phyloP scores from a whole-genome alignment of 2,329 filamentous ascomycete species.

The Truncatella angustata region DNA sequence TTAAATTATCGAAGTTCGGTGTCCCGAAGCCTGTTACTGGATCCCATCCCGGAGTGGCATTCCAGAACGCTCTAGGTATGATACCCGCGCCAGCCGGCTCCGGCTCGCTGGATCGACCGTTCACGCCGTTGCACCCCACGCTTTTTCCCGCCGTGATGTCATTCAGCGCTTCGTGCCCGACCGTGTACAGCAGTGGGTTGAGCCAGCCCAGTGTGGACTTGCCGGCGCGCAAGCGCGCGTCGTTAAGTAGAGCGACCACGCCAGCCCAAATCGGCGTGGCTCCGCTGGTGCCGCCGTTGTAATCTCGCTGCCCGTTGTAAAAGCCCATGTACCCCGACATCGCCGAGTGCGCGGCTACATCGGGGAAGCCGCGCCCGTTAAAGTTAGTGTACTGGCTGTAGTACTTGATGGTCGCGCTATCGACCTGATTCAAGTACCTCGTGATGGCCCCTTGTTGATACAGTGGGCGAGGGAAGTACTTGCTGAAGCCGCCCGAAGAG shows the following conservation, averaged over 20 bases:
- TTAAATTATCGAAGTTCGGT: slow-evolving; percentile 5
- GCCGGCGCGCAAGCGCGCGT: not conserved
- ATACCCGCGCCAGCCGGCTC: slow-evolving; percentile 23
- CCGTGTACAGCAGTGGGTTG: slow-evolving; percentile 9
- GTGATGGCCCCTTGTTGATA: slow-evolving; percentile 44
- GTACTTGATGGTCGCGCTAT: slow-evolving; percentile 11
- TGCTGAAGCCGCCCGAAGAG: slow-evolving; percentile 47
- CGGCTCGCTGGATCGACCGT: no score
- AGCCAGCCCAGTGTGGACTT: slow-evolving; percentile 10
- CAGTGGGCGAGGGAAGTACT: slow-evolving; percentile 43
- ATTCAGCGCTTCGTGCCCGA: slow-evolving; percentile 7
- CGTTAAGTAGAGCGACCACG: slow-evolving; percentile 19
- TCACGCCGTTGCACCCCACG: slow-evolving; percentile 20
- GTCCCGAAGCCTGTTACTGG: slow-evolving; percentile 48
- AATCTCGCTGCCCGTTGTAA: slow-evolving; percentile 16
- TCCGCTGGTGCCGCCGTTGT: slow-evolving; percentile 16
- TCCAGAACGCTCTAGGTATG: slow-evolving; percentile 25
- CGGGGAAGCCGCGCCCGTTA: slow-evolving; percentile 26
- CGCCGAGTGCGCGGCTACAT: slow-evolving; percentile 28
- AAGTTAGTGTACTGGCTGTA: slow-evolving; percentile 17
- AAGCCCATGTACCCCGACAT: no score
- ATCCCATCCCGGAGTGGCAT: slow-evolving; percentile 43
- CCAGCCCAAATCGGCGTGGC: slow-evolving; percentile 19
- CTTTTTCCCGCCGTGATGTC: slow-evolving; percentile 20
- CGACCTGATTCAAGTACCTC: slow-evolving; percentile 33